These are phyloP conservation scores for Monosporascus cannonballus DNA, from an alignment of 2,329 filamentous ascomycete genomes.

Conservation along the genomic window DNA sequence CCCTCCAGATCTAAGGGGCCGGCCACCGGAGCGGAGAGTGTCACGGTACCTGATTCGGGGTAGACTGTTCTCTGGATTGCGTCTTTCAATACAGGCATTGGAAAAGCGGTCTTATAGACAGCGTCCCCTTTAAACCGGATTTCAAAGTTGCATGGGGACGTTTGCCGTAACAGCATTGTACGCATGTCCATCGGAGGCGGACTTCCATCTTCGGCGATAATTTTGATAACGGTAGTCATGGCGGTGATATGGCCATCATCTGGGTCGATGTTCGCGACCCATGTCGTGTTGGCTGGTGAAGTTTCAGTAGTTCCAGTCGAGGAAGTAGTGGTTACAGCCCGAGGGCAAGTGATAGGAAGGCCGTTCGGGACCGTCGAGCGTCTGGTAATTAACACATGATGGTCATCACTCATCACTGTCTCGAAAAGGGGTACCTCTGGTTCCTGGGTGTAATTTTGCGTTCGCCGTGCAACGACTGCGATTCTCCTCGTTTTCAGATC, in stretches of 20 bases:
- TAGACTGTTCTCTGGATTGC: conserved; percentile 34
- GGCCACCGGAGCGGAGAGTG: conserved; percentile 33
- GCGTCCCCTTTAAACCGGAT: conserved; percentile 30
- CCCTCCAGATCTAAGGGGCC: conserved; percentile 14
- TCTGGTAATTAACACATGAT: background rate
- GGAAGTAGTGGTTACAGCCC: background rate
- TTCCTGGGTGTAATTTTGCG: background rate
- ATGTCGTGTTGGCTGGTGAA: background rate
- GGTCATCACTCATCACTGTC: conserved; percentile 22
- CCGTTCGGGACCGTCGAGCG: background rate
- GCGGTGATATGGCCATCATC: conserved; percentile 23
- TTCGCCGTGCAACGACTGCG: conserved; percentile 22
- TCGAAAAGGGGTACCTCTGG: conserved; percentile 25
- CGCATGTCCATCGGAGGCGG: conserved; percentile 31
- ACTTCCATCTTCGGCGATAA: conserved; percentile 29
- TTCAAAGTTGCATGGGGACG: conserved; percentile 33
- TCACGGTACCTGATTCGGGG: conserved; percentile 37
- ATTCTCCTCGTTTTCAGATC: conserved; percentile 26
- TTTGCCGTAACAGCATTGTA: conserved; percentile 31
- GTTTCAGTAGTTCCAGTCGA: background rate
- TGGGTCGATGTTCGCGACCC: conserved; percentile 21
- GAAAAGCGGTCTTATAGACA: conserved; percentile 32
- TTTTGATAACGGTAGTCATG: conserved; percentile 34
- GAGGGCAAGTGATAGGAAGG: background rate
- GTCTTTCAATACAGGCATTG: conserved; percentile 31